Evolutionary conservation across 2,329 filamentous ascomycete genomes (phyloP).

Genomic region (Xylogone sp.): DNA sequence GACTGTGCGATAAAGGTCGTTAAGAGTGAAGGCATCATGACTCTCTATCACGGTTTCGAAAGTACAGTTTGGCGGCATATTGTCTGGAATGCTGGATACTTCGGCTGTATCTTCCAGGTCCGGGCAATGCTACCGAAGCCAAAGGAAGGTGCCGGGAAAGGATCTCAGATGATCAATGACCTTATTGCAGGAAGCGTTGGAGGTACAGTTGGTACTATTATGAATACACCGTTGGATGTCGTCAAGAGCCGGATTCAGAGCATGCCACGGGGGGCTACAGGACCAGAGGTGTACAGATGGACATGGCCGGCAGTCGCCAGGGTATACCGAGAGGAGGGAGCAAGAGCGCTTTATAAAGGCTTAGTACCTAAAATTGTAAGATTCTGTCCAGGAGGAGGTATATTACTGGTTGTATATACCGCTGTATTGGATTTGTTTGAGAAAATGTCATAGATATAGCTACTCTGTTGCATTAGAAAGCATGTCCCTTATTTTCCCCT

Average conservation of each 20-base stretch:
- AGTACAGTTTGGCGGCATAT: conserved; percentile 91
- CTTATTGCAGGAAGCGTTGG: conserved; percentile 80
- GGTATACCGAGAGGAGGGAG: conserved; percentile 86
- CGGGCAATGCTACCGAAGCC: conserved; percentile 73
- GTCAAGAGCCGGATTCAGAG: conserved; percentile 97
- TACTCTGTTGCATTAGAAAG: background rate
- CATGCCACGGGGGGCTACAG: conserved; percentile 69
- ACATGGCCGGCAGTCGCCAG: conserved; percentile 64
- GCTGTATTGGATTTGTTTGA: background rate
- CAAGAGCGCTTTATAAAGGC: conserved; percentile 87
- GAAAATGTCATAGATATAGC: background rate
- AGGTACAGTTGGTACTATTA: conserved; percentile 79
- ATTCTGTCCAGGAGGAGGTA: conserved; percentile 54
- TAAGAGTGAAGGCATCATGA: conserved; percentile 71
- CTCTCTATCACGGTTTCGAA: conserved; percentile 91
- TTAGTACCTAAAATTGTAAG: conserved; percentile 89
- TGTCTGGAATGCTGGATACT: conserved; percentile 89
- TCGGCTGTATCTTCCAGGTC: conserved; percentile 95
- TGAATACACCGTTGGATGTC: conserved; percentile 92
- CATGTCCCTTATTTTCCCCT: too few relatives aligned
- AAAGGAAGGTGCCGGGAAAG: conserved; percentile 60
- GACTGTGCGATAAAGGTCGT: conserved; percentile 77
- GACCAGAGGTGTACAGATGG: conserved; percentile 98
- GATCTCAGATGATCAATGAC: conserved; percentile 71
- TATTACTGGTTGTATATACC: conserved; percentile 62